These are phyloP conservation scores for Venturia oleaginea DNA, from an alignment of 2,329 filamentous ascomycete genomes.

Conservation along the genomic window DNA sequence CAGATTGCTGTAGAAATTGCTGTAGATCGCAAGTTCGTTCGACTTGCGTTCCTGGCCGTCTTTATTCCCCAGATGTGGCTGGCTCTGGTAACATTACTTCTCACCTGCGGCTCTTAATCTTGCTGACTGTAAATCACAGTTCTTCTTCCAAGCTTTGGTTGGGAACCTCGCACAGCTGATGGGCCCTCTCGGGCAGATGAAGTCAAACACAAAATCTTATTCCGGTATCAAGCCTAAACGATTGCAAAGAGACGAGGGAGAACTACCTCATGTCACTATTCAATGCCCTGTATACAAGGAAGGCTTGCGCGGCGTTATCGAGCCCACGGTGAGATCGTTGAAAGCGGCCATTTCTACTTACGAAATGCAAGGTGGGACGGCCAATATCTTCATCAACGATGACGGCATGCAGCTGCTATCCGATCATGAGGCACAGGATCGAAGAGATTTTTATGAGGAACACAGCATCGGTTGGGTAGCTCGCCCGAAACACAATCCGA, in stretches of 20 bases:
- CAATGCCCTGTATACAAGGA: conserved; percentile 36
- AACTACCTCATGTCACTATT: conserved; percentile 47
- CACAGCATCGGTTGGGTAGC: conserved; percentile 42
- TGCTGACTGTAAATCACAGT: conserved; percentile 19
- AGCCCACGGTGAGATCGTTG: conserved; percentile 66
- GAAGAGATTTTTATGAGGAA: conserved; percentile 42
- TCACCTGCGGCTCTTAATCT: background rate
- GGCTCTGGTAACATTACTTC: conserved; percentile 33
- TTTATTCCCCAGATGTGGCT: conserved; percentile 51
- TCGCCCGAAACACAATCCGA: conserved; percentile 42
- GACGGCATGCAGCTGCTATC: conserved; percentile 57
- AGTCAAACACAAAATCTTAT: conserved; percentile 37
- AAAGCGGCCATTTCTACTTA: conserved; percentile 52
- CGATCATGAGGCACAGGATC: conserved; percentile 33
- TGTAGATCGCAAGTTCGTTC: conserved; percentile 44
- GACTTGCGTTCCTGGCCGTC: conserved; percentile 45
- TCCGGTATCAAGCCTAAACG: conserved; percentile 34
- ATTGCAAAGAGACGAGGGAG: conserved; percentile 25
- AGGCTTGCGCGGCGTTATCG: conserved; percentile 48
- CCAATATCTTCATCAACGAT: conserved; percentile 60
- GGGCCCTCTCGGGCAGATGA: conserved; percentile 36
- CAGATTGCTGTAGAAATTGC: conserved; percentile 45
- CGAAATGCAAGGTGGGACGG: conserved; percentile 51
- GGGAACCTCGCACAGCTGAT: conserved; percentile 34
- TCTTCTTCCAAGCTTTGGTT: conserved; percentile 40